Conservation (phyloP, 495 filamentous ascomycete genomes). For the Penicillium turbatum region DNA sequence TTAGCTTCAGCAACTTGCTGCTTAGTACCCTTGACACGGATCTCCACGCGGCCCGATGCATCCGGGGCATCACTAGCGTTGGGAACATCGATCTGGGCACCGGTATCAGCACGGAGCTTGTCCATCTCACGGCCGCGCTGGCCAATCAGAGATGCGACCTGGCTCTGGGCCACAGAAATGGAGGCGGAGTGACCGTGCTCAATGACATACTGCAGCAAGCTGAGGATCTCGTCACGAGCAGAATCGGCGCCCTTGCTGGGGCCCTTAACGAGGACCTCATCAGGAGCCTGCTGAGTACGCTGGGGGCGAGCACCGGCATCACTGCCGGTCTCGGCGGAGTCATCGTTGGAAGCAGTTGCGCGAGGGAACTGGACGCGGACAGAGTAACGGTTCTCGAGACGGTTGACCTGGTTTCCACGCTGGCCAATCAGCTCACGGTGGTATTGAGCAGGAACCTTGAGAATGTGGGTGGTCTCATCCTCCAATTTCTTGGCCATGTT, state of each 20-base stretch:
- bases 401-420: conserved; percentile 61
- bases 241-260: conserved; percentile 87
- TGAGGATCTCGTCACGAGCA: conserved; percentile 83
- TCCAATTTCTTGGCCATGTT: conserved; percentile 72
- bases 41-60: conserved; percentile 63
- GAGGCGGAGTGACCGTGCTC: conserved; percentile 75
- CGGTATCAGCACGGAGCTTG: conserved; percentile 73
- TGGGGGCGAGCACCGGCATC: conserved; percentile 61
- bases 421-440: conserved; percentile 72
- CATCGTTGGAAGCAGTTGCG: conserved; percentile 58
- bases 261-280: conserved; percentile 89
- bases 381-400: conserved; percentile 77
- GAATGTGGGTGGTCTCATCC: conserved; percentile 76
- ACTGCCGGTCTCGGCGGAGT: conserved; percentile 60
- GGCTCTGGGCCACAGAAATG: conserved; percentile 80
- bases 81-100: conserved; percentile 87
- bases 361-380: conserved; percentile 94
- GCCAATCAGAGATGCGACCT: conserved; percentile 85
- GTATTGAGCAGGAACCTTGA: conserved; percentile 85
- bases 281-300: conserved; percentile 67
- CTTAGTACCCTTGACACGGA: conserved; percentile 87
- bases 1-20: conserved; percentile 84
- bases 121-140: conserved; percentile 87
- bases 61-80: conserved; percentile 57
- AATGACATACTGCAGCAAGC: conserved; percentile 76